phyloP scores from a whole-genome alignment of 2,329 filamentous ascomycete genomes.

The Beauveria sp. region DNA sequence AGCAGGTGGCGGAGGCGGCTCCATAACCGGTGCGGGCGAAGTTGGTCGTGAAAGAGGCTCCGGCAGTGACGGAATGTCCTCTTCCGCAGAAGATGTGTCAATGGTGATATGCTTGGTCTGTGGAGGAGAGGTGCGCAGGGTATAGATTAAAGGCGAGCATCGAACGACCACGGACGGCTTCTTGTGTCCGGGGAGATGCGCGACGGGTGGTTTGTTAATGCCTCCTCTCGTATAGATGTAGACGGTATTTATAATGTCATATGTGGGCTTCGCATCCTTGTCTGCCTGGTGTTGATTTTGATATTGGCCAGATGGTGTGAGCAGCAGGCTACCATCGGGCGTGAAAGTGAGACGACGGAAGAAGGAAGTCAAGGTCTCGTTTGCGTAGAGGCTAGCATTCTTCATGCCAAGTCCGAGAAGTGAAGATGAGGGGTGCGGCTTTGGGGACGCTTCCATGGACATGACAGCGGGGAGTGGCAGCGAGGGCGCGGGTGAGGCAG shows the following conservation, averaged over 20 bases:
- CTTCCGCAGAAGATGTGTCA: slow-evolving; percentile 83
- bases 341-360: slow-evolving; percentile 91
- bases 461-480: slow-evolving; percentile 92
- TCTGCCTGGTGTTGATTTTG: slow-evolving; percentile 65
- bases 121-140: slow-evolving; percentile 59
- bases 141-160: slow-evolving; percentile 87
- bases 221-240: slow-evolving; percentile 96
- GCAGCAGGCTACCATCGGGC: slow-evolving; percentile 85
- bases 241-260: slow-evolving; percentile 92
- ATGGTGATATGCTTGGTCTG: slow-evolving; percentile 85
- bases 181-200: slow-evolving; percentile 92
- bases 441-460: slow-evolving; percentile 84
- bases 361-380: slow-evolving; percentile 94
- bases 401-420: slow-evolving; percentile 56
- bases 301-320: slow-evolving; percentile 93
- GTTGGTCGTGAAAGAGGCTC: slow-evolving; percentile 66
- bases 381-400: slow-evolving; percentile 88
- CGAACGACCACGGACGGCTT: slow-evolving; percentile 95
- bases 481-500: slow-evolving; percentile 86
- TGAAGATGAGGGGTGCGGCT: slow-evolving; percentile 53
- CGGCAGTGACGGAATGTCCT: slow-evolving; percentile 73
- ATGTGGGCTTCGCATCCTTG: slow-evolving; percentile 63
- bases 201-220: slow-evolving; percentile 92
- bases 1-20: slow-evolving; percentile 64
- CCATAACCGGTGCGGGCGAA: slow-evolving; percentile 60